A percentile compares a stretch with the other conserved stretches of the same genome.
Evolutionary conservation across 2,329 filamentous ascomycete genomes (phyloP).

Genomic region (Colletotrichum musae): DNA sequence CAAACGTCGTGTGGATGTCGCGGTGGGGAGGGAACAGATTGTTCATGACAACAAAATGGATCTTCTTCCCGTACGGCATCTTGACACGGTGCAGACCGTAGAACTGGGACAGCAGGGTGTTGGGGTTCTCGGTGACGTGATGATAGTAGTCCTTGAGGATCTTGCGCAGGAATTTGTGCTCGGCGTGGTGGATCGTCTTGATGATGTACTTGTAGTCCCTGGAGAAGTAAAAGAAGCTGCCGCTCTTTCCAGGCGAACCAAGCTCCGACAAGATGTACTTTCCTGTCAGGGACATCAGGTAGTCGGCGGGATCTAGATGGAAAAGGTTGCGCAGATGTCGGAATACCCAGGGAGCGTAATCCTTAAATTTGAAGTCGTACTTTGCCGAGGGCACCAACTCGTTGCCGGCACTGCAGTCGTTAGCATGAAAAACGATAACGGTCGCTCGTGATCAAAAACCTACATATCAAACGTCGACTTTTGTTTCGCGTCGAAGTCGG

Average conservation of each 20-base stretch:
- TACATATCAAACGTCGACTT: constrained; percentile 99
- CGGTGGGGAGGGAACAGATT: constrained; percentile 97
- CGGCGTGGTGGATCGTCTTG: constrained; percentile 97
- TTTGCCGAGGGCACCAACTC: constrained; percentile 98
- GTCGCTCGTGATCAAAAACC: constrained; percentile 42
- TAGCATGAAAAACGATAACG: constrained; percentile 48
- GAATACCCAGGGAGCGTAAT: constrained; percentile 99
- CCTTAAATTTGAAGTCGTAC: constrained; percentile 99
- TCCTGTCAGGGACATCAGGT: constrained; percentile 96
- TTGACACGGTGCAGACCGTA: constrained; percentile 98
- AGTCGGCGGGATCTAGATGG: constrained; percentile 94
- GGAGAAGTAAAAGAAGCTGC: constrained; percentile 99
- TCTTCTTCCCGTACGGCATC: constrained; percentile 97
- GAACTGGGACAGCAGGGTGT: constrained; percentile 97
- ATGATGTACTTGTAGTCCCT: constrained; percentile 99
- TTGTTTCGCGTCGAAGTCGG: constrained; percentile 93
- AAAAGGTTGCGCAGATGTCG: constrained; percentile 90
- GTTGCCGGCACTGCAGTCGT: constrained; percentile 82
- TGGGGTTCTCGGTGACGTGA: constrained; percentile 93
- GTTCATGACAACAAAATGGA: constrained; percentile 99
- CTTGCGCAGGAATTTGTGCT: constrained; percentile 89
- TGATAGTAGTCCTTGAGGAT: constrained; percentile 93
- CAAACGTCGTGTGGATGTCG: constrained; percentile 97
- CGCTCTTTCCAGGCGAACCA: constrained; percentile 96
- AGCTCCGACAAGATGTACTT: constrained; percentile 99